These are phyloP conservation scores for Davidsoniella australis DNA, from an alignment of 2,329 filamentous ascomycete genomes.

Conservation along the genomic window DNA sequence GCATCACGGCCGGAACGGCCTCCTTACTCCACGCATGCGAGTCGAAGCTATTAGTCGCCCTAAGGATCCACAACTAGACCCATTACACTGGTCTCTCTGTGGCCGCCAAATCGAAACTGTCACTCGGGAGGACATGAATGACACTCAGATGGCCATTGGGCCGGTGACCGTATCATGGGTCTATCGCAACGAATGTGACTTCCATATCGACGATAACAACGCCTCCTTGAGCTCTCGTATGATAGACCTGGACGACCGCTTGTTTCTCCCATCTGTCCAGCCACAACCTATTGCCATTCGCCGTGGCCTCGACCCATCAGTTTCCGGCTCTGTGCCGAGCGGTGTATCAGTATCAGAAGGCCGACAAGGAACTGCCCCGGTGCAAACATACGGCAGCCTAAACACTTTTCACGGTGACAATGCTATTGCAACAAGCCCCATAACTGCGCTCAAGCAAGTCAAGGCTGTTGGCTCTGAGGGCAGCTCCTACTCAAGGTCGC, in stretches of 20 bases:
- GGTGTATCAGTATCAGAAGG: too few relatives aligned
- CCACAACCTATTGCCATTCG: constrained; percentile 29
- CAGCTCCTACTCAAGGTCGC: constrained; percentile 38
- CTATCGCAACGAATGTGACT: constrained; percentile 78
- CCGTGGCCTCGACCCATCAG: constrained; percentile 6
- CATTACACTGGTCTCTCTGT: constrained; percentile 53
- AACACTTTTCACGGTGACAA: constrained; percentile 79
- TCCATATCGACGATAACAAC: constrained; percentile 82
- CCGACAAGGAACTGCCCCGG: neutral
- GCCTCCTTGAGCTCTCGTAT: constrained; percentile 82
- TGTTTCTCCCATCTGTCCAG: constrained; percentile 59
- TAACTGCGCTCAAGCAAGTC: constrained; percentile 63
- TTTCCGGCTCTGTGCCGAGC: neutral
- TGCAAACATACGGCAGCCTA: constrained; percentile 70
- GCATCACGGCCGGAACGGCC: constrained; percentile 2
- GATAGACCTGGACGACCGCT: constrained; percentile 76
- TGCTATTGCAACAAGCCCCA: constrained; percentile 63
- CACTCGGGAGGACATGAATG: constrained; percentile 64
- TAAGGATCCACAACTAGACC: constrained; percentile 29
- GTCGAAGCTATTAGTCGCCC: constrained; percentile 34
- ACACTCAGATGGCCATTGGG: constrained; percentile 74
- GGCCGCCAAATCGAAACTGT: constrained; percentile 42
- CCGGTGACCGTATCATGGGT: constrained; percentile 65
- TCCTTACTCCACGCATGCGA: constrained; percentile 63
- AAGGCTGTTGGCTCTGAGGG: constrained; percentile 43